Conservation (phyloP, 352 stramenopile species). For the Paralagenidium karlingii region DNA sequence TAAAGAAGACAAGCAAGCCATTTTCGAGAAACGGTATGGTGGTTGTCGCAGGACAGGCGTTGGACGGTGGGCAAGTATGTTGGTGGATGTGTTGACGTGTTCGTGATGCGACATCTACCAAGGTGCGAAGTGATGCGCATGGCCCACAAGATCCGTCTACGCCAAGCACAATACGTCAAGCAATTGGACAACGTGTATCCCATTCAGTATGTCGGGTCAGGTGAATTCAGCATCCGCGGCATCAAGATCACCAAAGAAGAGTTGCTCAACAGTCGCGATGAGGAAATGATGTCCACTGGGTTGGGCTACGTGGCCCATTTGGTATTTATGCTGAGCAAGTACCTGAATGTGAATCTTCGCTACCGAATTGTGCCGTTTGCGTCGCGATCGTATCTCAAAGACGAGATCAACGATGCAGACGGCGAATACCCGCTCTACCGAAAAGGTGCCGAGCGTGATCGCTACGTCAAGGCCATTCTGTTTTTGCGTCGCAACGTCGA, state of each 20-base stretch:
- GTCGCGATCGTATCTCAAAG: slow-evolving; percentile 67
- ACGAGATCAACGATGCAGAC: slow-evolving; percentile 75
- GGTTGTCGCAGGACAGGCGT: too few relatives aligned
- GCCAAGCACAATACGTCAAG: slow-evolving; percentile 67
- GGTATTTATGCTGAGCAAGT: slow-evolving; percentile 84
- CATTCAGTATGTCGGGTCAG: slow-evolving; percentile 69
- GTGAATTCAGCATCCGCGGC: slow-evolving; percentile 70
- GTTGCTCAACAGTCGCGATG: slow-evolving; percentile 34
- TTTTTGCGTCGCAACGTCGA: slow-evolving; percentile 74
- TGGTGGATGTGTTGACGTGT: not conserved
- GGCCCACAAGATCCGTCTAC: slow-evolving; percentile 71
- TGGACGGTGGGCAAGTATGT: too few relatives aligned
- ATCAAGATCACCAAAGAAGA: slow-evolving; percentile 70
- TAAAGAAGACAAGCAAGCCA: slow-evolving; percentile 70
- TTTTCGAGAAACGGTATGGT: slow-evolving; percentile 37
- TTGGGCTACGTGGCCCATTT: slow-evolving; percentile 80
- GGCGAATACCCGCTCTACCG: slow-evolving; percentile 77
- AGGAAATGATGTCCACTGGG: slow-evolving; percentile 74
- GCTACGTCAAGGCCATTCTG: slow-evolving; percentile 61
- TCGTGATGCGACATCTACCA: not conserved
- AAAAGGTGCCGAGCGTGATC: slow-evolving; percentile 61
- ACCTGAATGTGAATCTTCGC: slow-evolving; percentile 72
- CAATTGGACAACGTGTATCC: slow-evolving; percentile 67
- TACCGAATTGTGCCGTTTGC: slow-evolving; percentile 74
- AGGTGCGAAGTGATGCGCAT: slow-evolving; percentile 57